Evolutionary conservation across 139 green algal genomes (phyloP), one percentile per base, ranked within the genome.

Genomic region (Asterochloris sp.): DNA sequence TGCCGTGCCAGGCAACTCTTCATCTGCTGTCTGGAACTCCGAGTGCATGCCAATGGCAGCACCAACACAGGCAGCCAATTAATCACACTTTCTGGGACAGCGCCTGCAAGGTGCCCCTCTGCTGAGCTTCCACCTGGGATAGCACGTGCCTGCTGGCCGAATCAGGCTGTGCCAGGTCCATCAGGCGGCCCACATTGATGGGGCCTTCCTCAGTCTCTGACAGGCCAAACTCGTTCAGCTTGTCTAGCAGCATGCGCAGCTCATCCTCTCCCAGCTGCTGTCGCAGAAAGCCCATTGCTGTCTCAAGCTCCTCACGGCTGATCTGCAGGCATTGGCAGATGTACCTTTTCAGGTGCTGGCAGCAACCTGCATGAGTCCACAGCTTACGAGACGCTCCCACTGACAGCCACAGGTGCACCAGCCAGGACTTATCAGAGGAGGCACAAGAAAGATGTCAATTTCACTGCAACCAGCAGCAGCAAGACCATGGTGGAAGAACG

Each of bases 261-360:
- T 95, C 91, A 67, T 94, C 86, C 82, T 94, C 89, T 61, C 91
- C 91, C 84, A 96, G 76, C 75, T 96, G 89, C 62, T 89, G 81
- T 60, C 86, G 81, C 64, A 96, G 79, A 85, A 96, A 94, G 62
- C 81, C 82, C 84, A 95, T 85, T 0, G 93, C 89, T 47, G 81
- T 83, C 73, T 87, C 62, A 78, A 96, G 87, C 90, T 96, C 93
- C 66, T 88, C 77, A 26, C 69, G 19, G 0, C 79, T 90, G 54
- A 96, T 90, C 76, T 91, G 85, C 67, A 82, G 11, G 11, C 16
- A 24, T 24, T 62, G 28, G 16, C 29, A 78, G 27, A 28, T 4
- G 9, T 54, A 1, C 69, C 26, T 26, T 76, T 77, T 28, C 15
- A 19, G 73, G n/a, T 24, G 12, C 19, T 38, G 4, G 73, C 73